phyloP scores from a whole-genome alignment of 768 basidiomycete genomes.

The Cystobasidium ongulense region DNA sequence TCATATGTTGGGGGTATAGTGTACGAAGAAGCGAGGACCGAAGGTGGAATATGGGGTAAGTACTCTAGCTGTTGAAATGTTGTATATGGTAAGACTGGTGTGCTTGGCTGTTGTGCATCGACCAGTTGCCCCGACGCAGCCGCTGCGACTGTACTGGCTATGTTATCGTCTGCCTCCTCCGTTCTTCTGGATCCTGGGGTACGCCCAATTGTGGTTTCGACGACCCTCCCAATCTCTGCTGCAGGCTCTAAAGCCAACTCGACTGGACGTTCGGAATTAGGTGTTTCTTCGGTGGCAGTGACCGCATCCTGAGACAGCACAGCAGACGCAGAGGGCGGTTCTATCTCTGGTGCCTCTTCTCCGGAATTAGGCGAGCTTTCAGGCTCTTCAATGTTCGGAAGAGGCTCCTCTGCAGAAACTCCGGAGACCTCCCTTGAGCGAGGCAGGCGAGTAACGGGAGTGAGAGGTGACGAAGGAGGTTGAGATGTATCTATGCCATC shows the following conservation, averaged over 20 bases:
- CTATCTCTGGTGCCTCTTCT: too few species aligned
- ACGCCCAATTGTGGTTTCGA: neutral
- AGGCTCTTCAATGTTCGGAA: neutral
- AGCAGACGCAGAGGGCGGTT: too few species aligned
- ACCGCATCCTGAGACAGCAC: too few species aligned
- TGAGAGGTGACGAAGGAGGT: neutral
- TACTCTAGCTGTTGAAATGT: slow-evolving; percentile 85
- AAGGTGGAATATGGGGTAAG: slow-evolving; percentile 77
- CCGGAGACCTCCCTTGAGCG: neutral
- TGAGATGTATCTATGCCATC: neutral
- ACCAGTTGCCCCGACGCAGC: neutral
- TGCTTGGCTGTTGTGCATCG: neutral
- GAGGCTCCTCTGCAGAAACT: neutral
- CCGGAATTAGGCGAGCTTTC: too few species aligned
- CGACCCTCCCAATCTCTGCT: neutral
- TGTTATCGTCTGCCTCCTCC: neutral
- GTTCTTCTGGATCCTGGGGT: neutral
- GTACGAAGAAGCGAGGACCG: slow-evolving; percentile 79
- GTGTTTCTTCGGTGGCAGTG: too few species aligned
- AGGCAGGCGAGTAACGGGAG: neutral
- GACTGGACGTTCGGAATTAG: too few species aligned
- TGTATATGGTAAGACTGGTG: slow-evolving; percentile 54
- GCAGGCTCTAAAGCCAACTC: neutral
- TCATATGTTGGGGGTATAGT: slow-evolving; percentile 85
- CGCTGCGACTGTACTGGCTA: neutral